Conservation (phyloP, 164 flowering plant species). For the Kingdonia uniflora region DNA sequence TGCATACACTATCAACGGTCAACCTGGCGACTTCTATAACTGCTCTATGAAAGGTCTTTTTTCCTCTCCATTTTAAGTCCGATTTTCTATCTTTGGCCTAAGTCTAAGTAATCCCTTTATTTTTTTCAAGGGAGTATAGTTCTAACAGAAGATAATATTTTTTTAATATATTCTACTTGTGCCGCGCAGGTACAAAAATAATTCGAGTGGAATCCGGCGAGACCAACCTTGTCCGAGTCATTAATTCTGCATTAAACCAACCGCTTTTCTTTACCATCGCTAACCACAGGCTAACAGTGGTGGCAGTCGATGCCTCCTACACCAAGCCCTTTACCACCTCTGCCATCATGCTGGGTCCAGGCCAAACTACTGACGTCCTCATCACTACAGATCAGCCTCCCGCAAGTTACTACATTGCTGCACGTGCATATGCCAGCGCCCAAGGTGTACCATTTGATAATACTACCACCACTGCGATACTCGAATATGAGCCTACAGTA, state of each 20-base stretch:
- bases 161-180: not conserved
- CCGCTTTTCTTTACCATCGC: conserved; percentile 62
- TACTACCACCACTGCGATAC: conserved; percentile 83
- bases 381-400: conserved; percentile 63
- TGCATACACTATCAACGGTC: conserved; percentile 88
- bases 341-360: conserved; percentile 67
- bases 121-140: too few species aligned
- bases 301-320: conserved; percentile 69
- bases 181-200: conserved; percentile 37
- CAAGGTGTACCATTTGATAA: conserved; percentile 58
- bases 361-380: conserved; percentile 76
- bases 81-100: too few species aligned
- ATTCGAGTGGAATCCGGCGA: conserved; percentile 57
- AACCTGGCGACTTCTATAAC: conserved; percentile 83
- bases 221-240: conserved; percentile 55
- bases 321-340: conserved; percentile 56
- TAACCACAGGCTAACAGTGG: conserved; percentile 60
- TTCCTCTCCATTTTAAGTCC: not conserved
- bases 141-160: too few species aligned
- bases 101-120: not conserved
- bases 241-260: conserved; percentile 58
- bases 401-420: conserved; percentile 76
- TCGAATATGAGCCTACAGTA: conserved; percentile 45
- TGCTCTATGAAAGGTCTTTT: conserved; percentile 65
- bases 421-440: conserved; percentile 52